Evolutionary conservation across 768 basidiomycete species (phyloP).

Genomic region (Suillus weaverae): DNA sequence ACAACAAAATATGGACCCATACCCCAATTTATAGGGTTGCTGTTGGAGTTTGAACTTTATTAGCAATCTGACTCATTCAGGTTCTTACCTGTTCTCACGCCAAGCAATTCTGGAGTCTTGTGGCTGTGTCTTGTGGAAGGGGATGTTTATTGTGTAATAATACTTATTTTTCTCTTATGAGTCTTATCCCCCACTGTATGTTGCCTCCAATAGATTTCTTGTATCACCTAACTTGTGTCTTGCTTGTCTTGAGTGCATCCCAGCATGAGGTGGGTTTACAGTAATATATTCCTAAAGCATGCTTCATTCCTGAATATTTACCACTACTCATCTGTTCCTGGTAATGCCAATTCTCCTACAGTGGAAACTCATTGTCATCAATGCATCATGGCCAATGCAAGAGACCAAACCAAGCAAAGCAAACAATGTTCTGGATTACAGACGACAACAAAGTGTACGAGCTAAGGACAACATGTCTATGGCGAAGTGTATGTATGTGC

Average conservation of each 20-base stretch:
- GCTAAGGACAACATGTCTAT: background rate
- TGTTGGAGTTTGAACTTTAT: conserved; percentile 3
- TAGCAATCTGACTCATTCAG: background rate
- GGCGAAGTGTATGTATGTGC: background rate
- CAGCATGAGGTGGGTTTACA: background rate
- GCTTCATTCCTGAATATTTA: background rate
- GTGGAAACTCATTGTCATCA: background rate
- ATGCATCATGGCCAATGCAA: too few species aligned
- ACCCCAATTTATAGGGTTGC: background rate
- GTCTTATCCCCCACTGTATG: background rate
- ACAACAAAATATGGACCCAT: background rate
- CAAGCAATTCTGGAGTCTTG: background rate
- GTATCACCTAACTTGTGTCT: background rate
- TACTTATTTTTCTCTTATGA: background rate
- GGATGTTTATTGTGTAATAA: background rate
- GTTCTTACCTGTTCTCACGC: background rate
- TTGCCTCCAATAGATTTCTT: background rate
- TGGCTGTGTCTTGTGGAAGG: background rate
- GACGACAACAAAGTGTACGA: background rate
- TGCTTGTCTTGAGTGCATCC: background rate
- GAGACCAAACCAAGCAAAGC: background rate
- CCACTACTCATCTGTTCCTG: background rate
- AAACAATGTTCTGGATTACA: background rate
- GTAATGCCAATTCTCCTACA: background rate
- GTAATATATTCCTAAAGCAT: background rate